These are phyloP conservation scores for Parsonsia alboflavescens DNA, from an alignment of 257 asterid genomes.

Conservation along the genomic window DNA sequence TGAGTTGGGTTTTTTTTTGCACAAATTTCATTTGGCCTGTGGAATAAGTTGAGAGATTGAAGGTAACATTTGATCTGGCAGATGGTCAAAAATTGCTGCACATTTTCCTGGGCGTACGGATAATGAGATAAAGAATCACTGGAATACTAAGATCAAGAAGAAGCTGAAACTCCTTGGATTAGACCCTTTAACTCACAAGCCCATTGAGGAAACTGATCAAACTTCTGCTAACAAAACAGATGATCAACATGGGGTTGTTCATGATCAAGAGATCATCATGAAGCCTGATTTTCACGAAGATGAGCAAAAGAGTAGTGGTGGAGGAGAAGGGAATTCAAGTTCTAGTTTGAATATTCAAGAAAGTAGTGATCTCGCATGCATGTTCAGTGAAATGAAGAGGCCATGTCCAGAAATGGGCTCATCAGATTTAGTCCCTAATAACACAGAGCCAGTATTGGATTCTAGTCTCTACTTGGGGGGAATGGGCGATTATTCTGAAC, in stretches of 20 bases:
- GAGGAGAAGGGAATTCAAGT: conserved; percentile 4
- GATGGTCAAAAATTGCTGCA: conserved; percentile 92
- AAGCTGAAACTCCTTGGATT: conserved; percentile 37
- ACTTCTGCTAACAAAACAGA: conserved; percentile 14
- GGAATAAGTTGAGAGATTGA: background rate
- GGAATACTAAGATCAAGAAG: conserved; percentile 57
- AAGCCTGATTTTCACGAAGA: conserved; percentile 11
- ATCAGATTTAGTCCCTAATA: conserved; percentile 20
- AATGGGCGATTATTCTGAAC: background rate
- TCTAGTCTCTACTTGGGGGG: conserved; percentile 24
- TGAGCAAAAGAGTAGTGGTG: background rate
- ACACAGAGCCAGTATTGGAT: conserved; percentile 15
- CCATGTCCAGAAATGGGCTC: conserved; percentile 22
- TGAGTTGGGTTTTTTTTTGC: background rate
- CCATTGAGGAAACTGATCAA: conserved; percentile 18
- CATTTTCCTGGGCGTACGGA: conserved; percentile 57
- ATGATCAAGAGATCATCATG: conserved; percentile 15
- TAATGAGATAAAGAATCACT: conserved; percentile 47
- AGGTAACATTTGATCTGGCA: conserved; percentile 11
- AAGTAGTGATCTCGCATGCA: background rate
- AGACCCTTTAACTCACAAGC: conserved; percentile 44
- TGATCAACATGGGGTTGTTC: too few relatives aligned
- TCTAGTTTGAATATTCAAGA: conserved; percentile 10
- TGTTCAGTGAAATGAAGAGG: conserved; percentile 6
- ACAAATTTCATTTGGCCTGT: background rate